phyloP scores from a whole-genome alignment of 805 yeast genomes.

The Yarrowia alimentaria region DNA sequence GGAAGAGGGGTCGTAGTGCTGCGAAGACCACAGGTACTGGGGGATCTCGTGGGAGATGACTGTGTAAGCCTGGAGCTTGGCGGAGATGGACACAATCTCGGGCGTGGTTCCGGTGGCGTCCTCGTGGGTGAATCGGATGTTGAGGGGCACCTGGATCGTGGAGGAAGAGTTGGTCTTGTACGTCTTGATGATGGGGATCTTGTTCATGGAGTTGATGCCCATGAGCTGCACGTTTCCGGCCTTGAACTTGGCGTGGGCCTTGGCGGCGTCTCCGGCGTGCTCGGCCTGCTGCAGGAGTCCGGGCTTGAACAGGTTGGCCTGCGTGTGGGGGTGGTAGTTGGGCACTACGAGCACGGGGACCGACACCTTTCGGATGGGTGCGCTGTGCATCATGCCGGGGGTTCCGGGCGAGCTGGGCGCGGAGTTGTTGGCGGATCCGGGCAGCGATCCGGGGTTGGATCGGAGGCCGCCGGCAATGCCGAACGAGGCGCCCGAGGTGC shows the following conservation, averaged over 20 bases:
- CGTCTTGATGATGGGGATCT: slow-evolving; percentile 26
- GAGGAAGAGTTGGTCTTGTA: slow-evolving; percentile 18
- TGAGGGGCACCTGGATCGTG: slow-evolving; percentile 18
- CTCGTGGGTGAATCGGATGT: slow-evolving; percentile 20
- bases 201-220: slow-evolving; percentile 25
- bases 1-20: slow-evolving; percentile 23
- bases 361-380: slow-evolving; percentile 20
- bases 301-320: slow-evolving; percentile 27
- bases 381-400: slow-evolving; percentile 1
- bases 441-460: slow-evolving; percentile 25
- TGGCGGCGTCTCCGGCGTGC: slow-evolving; percentile 17
- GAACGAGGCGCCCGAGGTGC: slow-evolving; percentile 20
- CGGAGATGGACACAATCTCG: slow-evolving; percentile 23
- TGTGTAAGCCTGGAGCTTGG: slow-evolving; percentile 23
- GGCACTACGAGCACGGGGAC: slow-evolving; percentile 14
- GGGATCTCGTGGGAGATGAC: slow-evolving; percentile 26
- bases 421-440: slow-evolving; percentile 25
- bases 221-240: slow-evolving; percentile 23
- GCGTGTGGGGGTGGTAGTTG: slow-evolving; percentile 25
- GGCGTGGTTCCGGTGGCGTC: slow-evolving; percentile 25
- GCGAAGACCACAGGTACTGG: slow-evolving; percentile 26
- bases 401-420: slow-evolving; percentile 19
- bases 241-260: slow-evolving; percentile 27
- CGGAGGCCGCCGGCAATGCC: slow-evolving; percentile 24
- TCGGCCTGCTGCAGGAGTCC: slow-evolving; percentile 26